Conservation (phyloP, 1,139 yeast genomes). For the Pichia sp. region DNA sequence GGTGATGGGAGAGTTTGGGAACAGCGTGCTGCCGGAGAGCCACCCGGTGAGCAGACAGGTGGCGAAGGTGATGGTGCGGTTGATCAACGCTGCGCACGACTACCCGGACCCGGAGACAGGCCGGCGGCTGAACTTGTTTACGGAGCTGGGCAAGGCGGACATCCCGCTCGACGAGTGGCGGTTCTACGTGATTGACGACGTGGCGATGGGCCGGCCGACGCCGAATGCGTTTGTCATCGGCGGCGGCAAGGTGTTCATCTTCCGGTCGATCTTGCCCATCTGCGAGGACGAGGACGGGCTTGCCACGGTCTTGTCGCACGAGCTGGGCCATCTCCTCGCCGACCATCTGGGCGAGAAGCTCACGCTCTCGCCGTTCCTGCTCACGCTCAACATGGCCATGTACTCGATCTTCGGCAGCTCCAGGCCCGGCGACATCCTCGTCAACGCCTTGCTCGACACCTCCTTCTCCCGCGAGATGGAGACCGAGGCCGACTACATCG, state of each 20-base stretch:
- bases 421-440: constrained; percentile 49
- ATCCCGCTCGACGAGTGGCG: constrained; percentile 57
- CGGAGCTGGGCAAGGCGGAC: constrained; percentile 22
- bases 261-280: constrained; percentile 71
- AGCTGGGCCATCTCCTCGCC: constrained; percentile 88
- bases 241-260: constrained; percentile 91
- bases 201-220: constrained; percentile 42
- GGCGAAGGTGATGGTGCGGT: constrained; percentile 53
- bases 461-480: constrained; percentile 94
- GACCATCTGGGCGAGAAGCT: constrained; percentile 85
- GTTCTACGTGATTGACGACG: constrained; percentile 74
- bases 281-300: constrained; percentile 83
- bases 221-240: constrained; percentile 97
- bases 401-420: constrained; percentile 50
- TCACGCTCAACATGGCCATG: constrained; percentile 46
- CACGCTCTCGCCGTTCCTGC: constrained; percentile 58
- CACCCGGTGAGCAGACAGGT: constrained; percentile 59
- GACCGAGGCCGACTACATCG: constrained; percentile 92
- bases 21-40: constrained; percentile 44
- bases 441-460: constrained; percentile 59
- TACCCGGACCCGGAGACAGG: constrained; percentile 35
- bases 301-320: constrained; percentile 92
- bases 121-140: constrained; percentile 25
- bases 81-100: constrained; percentile 55
- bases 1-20: constrained; percentile 46